Evolutionary conservation across 2,329 filamentous ascomycete species (phyloP), one percentile per base, ranked within the genome.

Genomic region (Trichoderma citrinoviride): DNA sequence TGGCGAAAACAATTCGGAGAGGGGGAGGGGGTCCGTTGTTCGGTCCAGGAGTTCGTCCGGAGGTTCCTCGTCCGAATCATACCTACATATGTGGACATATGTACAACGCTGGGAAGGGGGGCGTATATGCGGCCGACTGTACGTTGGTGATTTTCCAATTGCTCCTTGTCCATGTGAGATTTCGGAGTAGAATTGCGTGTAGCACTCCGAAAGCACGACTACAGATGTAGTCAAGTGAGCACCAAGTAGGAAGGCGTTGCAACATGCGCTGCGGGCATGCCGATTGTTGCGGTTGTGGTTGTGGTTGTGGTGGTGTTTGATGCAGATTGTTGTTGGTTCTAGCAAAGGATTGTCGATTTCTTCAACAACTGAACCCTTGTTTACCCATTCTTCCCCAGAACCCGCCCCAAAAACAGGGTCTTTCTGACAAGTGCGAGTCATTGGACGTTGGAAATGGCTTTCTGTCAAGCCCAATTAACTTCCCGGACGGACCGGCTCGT

Each of bases 401-500:
- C 21, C 21, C 46, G 12, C 17, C 25, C 21, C 17, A 8, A 19
- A 14, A 33, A 19, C 25, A 52, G 33, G 19, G 52, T 41, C 19
- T 21, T 27, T 55, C n/a, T n/a, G 7, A 19, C 53, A n/a, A n/a
- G n/a, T n/a, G n/a, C n/a, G 37, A 49, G 56, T 60, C 56, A 41
- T 49, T 61, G 46, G 23, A 29, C 47, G 43, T 58, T 40, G 41
- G 25, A 25, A 49, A 58, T 49, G 25, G 55, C 55, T 46, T n/a
- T 29, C 14, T 33, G 25, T 40, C 52, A 47, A 21, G 29, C 8
- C 47, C 27, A 21, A 10, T 53, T 52, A 61, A 37, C 46, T 47
- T 61, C 53, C 57, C 47, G 58, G 58, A 61, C 47, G 58, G 47
- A 61, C 58, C 58, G 58, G 58, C 58, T 61, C 58, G 58, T 53